Percentiles rank a stretch among this genome's conserved stretches.
Conservation (phyloP, 2,329 filamentous ascomycete species). For the Zopfia rhizophila region DNA sequence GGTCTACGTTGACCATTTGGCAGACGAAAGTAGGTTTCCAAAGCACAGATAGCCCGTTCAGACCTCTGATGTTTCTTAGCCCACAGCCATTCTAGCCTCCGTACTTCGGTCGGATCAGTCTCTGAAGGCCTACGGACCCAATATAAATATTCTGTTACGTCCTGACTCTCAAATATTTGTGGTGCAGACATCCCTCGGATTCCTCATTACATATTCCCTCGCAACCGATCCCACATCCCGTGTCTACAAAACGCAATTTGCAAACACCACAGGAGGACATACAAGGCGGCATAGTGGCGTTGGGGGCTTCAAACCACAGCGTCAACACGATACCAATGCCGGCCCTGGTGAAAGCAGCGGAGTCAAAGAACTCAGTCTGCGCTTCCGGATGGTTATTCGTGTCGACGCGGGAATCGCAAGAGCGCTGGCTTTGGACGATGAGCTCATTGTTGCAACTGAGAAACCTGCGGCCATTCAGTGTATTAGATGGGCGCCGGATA, state of each 20-base stretch:
- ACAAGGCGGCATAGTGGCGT: conserved; percentile 61
- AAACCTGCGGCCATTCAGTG: conserved; percentile 97
- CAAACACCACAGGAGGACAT: conserved; percentile 59
- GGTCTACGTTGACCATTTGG: conserved; percentile 90
- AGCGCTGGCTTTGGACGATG: conserved; percentile 89
- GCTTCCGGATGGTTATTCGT: conserved; percentile 97
- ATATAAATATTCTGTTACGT: conserved; percentile 83
- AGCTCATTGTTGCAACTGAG: conserved; percentile 88
- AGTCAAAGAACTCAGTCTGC: conserved; percentile 85
- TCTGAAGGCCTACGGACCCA: conserved; percentile 83
- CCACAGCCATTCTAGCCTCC: conserved; percentile 86
- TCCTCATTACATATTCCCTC: conserved; percentile 92
- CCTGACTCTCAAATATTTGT: conserved; percentile 94
- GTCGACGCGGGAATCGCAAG: conserved; percentile 94
- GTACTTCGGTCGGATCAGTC: conserved; percentile 85
- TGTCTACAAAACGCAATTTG: conserved; percentile 86
- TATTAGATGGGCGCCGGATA: conserved; percentile 92
- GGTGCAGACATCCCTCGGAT: conserved; percentile 85
- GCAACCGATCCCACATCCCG: conserved; percentile 83
- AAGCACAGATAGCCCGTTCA: conserved; percentile 19
- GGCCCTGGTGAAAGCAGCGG: conserved; percentile 85
- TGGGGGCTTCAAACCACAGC: conserved; percentile 49
- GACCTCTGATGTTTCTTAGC: conserved; percentile 64
- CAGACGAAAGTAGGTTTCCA: conserved; percentile 81
- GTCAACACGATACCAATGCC: conserved; percentile 51